phyloP scores from a whole-genome alignment of 208 protist species.

The Angomonas deanei region DNA sequence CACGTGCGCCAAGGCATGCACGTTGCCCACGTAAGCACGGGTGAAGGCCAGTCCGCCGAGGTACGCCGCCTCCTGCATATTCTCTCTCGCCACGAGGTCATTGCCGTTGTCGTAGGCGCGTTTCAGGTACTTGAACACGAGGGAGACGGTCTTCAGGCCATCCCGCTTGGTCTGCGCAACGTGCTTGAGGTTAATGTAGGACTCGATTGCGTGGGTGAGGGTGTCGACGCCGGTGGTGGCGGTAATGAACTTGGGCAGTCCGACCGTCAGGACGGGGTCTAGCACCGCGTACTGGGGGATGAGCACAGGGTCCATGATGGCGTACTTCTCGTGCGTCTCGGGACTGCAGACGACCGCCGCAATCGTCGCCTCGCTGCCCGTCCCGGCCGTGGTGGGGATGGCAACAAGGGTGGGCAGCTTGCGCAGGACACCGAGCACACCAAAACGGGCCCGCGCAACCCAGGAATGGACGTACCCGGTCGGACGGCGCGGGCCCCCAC shows the following conservation, averaged over 20 bases:
- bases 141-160: conserved; percentile 30
- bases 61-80: conserved; percentile 71
- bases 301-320: conserved; percentile 55
- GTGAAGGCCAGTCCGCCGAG: conserved; percentile 84
- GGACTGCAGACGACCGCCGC: conserved; percentile 63
- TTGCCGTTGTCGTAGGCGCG: conserved; percentile 37
- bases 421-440: conserved; percentile 23
- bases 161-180: conserved; percentile 34
- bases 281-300: conserved; percentile 64
- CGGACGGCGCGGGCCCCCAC: conserved; percentile 54
- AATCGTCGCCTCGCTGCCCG: conserved; percentile 82
- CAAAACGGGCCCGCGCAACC: conserved; percentile 43
- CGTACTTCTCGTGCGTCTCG: conserved; percentile 48
- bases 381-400: conserved; percentile 84
- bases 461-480: conserved; percentile 29
- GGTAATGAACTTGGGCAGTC: conserved; percentile 66
- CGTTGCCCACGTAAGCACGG: conserved; percentile 80
- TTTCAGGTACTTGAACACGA: conserved; percentile 52
- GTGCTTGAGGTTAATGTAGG: conserved; percentile 57
- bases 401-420: conserved; percentile 43
- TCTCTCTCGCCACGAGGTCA: conserved; percentile 42
- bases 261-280: conserved; percentile 66
- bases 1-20: conserved; percentile 76
- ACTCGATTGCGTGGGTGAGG: conserved; percentile 78
- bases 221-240: conserved; percentile 83